Evolutionary conservation across 352 stramenopile species (phyloP).

Genomic region (Nothophytophthora sp.): DNA sequence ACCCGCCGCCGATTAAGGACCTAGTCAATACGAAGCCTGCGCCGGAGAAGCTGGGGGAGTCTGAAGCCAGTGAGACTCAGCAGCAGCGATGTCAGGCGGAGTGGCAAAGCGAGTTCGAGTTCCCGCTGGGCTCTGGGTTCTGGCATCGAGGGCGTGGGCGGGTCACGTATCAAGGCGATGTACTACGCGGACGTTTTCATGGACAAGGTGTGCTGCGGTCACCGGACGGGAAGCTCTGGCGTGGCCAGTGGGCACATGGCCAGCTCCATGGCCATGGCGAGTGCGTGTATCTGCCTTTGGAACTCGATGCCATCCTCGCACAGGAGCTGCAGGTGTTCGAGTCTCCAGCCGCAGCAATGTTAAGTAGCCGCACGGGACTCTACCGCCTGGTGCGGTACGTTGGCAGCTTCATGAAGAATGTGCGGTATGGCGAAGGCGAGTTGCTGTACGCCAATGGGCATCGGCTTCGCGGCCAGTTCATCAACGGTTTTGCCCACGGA

Average conservation of each 20-base stretch:
- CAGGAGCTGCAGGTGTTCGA: slow-evolving; percentile 32
- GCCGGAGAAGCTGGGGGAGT: neutral
- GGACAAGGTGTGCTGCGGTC: slow-evolving; percentile 51
- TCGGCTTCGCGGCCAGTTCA: slow-evolving; percentile 43
- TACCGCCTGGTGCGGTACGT: slow-evolving; percentile 64
- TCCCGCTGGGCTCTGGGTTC: slow-evolving; percentile 50
- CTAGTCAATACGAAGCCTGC: neutral
- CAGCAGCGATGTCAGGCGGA: slow-evolving; percentile 16
- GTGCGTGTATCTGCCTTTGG: slow-evolving; percentile 52
- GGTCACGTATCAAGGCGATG: slow-evolving; percentile 53
- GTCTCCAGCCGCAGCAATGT: neutral
- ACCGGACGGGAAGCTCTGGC: slow-evolving; percentile 58
- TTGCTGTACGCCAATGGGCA: slow-evolving; percentile 64
- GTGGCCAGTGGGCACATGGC: slow-evolving; percentile 49
- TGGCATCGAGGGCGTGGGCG: slow-evolving; percentile 60
- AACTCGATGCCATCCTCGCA: slow-evolving; percentile 36
- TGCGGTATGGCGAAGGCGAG: slow-evolving; percentile 50
- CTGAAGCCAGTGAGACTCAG: neutral
- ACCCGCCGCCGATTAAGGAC: slow-evolving; percentile 19
- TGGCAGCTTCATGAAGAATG: slow-evolving; percentile 43
- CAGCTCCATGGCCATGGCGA: slow-evolving; percentile 51
- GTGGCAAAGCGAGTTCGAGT: slow-evolving; percentile 68
- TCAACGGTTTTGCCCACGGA: slow-evolving; percentile 46
- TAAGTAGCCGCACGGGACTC: slow-evolving; percentile 26
- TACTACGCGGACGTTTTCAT: slow-evolving; percentile 67